These are phyloP conservation scores for Podosphaera aphanis DNA, from an alignment of 2,329 filamentous ascomycete species.

Conservation along the genomic window DNA sequence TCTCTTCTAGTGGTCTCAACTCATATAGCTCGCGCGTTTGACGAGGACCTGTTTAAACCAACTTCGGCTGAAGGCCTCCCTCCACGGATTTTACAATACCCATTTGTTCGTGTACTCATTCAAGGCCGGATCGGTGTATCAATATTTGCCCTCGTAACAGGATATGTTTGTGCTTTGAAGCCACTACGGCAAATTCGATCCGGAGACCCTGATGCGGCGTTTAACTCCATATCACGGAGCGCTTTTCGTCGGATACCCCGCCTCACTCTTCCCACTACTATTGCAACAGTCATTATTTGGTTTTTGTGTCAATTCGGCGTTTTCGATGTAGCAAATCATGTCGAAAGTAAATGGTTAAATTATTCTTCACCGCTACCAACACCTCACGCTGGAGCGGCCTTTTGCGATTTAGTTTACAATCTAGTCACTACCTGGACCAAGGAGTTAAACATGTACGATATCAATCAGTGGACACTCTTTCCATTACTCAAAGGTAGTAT, in stretches of 20 bases:
- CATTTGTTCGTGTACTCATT: conserved; percentile 32
- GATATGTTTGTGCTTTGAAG: conserved; percentile 39
- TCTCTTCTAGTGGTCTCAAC: conserved; percentile 31
- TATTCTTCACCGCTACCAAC: conserved; percentile 23
- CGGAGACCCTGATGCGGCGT: conserved; percentile 28
- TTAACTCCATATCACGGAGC: conserved; percentile 29
- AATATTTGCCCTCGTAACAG: conserved; percentile 41
- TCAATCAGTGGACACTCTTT: conserved; percentile 33
- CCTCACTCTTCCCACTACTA: conserved; percentile 31
- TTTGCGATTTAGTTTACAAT: conserved; percentile 22
- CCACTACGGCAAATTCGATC: conserved; percentile 30
- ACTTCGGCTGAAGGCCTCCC: conserved; percentile 20
- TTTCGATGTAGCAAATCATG: conserved; percentile 29
- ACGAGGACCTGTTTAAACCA: conserved; percentile 25
- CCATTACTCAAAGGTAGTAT: conserved; percentile 31
- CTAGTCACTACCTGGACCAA: conserved; percentile 28
- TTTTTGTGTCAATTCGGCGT: conserved; percentile 30
- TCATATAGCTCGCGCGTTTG: conserved; percentile 28
- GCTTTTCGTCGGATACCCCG: conserved; percentile 34
- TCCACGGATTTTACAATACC: conserved; percentile 30
- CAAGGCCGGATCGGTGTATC: conserved; percentile 41
- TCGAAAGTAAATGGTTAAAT: conserved; percentile 35
- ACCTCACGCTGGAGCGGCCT: conserved; percentile 19
- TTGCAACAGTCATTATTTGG: conserved; percentile 32
- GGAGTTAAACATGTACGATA: conserved; percentile 28